Conservation (phyloP, 2,329 filamentous ascomycete species). For the Colletotrichum orchidophilum region DNA sequence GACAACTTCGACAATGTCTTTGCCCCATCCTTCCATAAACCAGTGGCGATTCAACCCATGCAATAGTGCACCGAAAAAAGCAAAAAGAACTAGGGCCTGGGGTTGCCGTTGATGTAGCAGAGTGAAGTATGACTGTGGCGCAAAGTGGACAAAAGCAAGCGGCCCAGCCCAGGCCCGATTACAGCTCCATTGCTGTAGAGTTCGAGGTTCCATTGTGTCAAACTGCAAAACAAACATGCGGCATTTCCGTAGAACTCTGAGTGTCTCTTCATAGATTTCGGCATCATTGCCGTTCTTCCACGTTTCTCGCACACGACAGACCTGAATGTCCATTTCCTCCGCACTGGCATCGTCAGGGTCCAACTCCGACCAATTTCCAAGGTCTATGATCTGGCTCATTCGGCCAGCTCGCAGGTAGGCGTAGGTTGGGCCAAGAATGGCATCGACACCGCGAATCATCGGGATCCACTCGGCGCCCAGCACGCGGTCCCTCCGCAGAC, state of each 20-base stretch:
- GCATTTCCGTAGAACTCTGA: slow-evolving; percentile 30
- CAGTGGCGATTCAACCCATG: slow-evolving; percentile 26
- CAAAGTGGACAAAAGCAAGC: slow-evolving; percentile 33
- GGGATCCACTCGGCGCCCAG: slow-evolving; percentile 36
- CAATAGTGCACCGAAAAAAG: slow-evolving; percentile 34
- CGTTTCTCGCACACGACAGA: slow-evolving; percentile 7
- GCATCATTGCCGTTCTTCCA: slow-evolving; percentile 23
- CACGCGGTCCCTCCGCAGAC: slow-evolving; percentile 22
- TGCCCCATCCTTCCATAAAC: slow-evolving; percentile 36
- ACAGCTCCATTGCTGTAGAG: slow-evolving; percentile 26
- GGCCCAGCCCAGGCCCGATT: slow-evolving; percentile 35
- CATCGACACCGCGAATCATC: slow-evolving; percentile 35
- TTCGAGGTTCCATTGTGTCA: slow-evolving; percentile 7
- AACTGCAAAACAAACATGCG: slow-evolving; percentile 34
- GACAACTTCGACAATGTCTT: slow-evolving; percentile 34
- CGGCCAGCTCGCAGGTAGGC: slow-evolving; percentile 15
- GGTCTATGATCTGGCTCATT: slow-evolving; percentile 4
- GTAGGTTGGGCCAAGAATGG: slow-evolving; percentile 27
- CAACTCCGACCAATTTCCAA: slow-evolving; percentile 36
- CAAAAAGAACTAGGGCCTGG: slow-evolving; percentile 34
- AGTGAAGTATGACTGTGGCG: slow-evolving; percentile 34
- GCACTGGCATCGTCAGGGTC: not conserved
- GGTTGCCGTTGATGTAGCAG: slow-evolving; percentile 37
- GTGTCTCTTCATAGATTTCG: slow-evolving; percentile 27
- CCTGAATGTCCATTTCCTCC: slow-evolving; percentile 10